Evolutionary conservation across 768 basidiomycete genomes (phyloP), one percentile per base, ranked within the genome.

Genomic region (Daedalea quercina): DNA sequence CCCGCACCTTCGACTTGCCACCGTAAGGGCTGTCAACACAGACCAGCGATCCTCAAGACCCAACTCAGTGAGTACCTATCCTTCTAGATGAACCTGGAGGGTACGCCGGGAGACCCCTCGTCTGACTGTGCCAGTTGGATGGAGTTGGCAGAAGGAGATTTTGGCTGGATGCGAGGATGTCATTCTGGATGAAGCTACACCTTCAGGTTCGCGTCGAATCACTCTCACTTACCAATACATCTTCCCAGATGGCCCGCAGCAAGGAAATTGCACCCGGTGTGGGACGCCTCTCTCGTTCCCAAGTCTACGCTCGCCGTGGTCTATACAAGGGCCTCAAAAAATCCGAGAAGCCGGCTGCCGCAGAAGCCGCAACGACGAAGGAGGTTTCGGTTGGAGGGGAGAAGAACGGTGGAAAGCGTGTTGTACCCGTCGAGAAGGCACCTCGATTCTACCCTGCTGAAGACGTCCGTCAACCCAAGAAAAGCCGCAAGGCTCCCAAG

Each of bases 381-480:
- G 89, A 90, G 77, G 90, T 90, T 64, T 74, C 81, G 59, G 76
- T 97, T 59, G 87, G 88, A 56, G 94, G 94, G 57, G 84, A 82
- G 63, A 94, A 91, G 76, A 97, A 97, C 72, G 89, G 93, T 59
- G 76, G 80, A 65, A 90, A 84, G 65, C 91, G 94, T 71, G 75
- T 88, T 55, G 82, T 96, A 57, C 93, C 94, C 54, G 85, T 84
- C 56, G 67, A 76, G 63, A 93, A 93, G 72, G 90, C 91, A 57
- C 79, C 90, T 48, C 86, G 87, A 62, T 94, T 84, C 82, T 96
- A 96, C 76, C 90, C 93, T 52, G 91, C 92, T 58, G 95, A 98
- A 69, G 94, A 97, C 70, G 86, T 94, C 59, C 84, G 80, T 66
- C 78, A 82, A 67, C 90, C 90, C 68, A 95, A 94, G 82, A 87